phyloP scores from a whole-genome alignment of 352 stramenopile species.

The Phytopythium aichiense region DNA sequence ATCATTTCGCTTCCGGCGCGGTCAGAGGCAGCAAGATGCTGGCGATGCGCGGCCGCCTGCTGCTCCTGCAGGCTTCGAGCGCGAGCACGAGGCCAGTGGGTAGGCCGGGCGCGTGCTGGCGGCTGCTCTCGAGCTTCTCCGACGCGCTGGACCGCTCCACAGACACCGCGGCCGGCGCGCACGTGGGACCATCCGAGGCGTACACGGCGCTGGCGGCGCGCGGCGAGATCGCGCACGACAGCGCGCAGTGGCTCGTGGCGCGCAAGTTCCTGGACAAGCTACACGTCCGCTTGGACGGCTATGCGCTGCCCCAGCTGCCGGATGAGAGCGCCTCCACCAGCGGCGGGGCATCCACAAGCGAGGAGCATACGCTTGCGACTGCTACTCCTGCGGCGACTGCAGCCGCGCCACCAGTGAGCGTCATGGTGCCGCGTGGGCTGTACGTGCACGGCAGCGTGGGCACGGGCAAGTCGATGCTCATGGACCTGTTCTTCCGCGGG shows the following conservation, averaged over 20 bases:
- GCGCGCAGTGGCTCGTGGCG: slow-evolving; percentile 22
- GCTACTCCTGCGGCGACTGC: neutral
- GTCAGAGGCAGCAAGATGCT: neutral
- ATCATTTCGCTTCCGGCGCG: neutral
- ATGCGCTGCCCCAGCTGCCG: slow-evolving; percentile 37
- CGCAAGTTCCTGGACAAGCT: slow-evolving; percentile 60
- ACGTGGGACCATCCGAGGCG: slow-evolving; percentile 19
- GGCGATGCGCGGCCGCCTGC: neutral
- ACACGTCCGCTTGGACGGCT: slow-evolving; percentile 42
- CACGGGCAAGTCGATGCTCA: slow-evolving; percentile 96
- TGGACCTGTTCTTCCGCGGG: slow-evolving; percentile 93
- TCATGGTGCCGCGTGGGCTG: slow-evolving; percentile 80
- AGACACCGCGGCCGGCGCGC: neutral
- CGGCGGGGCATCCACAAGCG: neutral
- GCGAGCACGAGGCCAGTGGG: neutral
- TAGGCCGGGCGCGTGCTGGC: neutral
- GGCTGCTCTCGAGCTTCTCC: slow-evolving; percentile 4
- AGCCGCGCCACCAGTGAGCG: slow-evolving; percentile 2
- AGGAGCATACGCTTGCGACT: neutral
- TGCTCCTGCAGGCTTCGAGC: neutral
- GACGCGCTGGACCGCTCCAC: slow-evolving; percentile 5
- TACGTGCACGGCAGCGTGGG: slow-evolving; percentile 95
- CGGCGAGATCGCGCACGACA: slow-evolving; percentile 23
- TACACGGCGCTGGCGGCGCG: slow-evolving; percentile 27
- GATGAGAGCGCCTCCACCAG: neutral